Evolutionary conservation across 768 basidiomycete genomes (phyloP).

Genomic region (Trametes gibbosa): DNA sequence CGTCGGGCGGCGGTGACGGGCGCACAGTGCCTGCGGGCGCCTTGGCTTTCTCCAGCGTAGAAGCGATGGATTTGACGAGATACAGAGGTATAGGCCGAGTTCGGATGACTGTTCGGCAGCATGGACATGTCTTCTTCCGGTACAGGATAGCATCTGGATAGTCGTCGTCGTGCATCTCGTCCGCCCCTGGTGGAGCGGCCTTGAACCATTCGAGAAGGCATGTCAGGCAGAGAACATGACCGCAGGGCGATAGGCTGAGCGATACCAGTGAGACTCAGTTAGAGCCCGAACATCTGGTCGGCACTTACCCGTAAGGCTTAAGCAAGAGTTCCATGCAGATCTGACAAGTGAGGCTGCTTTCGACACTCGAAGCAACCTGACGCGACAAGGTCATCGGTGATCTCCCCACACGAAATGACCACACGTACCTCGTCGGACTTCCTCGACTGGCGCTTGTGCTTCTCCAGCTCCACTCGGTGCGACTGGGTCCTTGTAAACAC

Average conservation of each 20-base stretch:
- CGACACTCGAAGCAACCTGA: slow-evolving; percentile 51
- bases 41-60: slow-evolving; percentile 47
- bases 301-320: slow-evolving; percentile 64
- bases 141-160: slow-evolving; percentile 46
- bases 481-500: slow-evolving; percentile 15
- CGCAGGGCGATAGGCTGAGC: slow-evolving; percentile 66
- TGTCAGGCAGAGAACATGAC: slow-evolving; percentile 69
- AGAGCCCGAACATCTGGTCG: not conserved
- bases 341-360: slow-evolving; percentile 64
- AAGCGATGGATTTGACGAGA: slow-evolving; percentile 58
- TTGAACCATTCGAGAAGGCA: slow-evolving; percentile 82
- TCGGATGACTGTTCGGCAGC: slow-evolving; percentile 57
- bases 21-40: slow-evolving; percentile 23
- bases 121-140: slow-evolving; percentile 70
- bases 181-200: slow-evolving; percentile 51
- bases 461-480: slow-evolving; percentile 46
- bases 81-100: slow-evolving; percentile 68
- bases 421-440: slow-evolving; percentile 56
- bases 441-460: slow-evolving; percentile 50
- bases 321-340: slow-evolving; percentile 72
- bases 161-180: slow-evolving; percentile 43
- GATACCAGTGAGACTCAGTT: not conserved
- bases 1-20: slow-evolving; percentile 33
- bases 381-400: not conserved
- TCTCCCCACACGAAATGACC: not conserved